phyloP scores from a whole-genome alignment of 192 early-diverging fungal genomes.

The Backusella luteola region DNA sequence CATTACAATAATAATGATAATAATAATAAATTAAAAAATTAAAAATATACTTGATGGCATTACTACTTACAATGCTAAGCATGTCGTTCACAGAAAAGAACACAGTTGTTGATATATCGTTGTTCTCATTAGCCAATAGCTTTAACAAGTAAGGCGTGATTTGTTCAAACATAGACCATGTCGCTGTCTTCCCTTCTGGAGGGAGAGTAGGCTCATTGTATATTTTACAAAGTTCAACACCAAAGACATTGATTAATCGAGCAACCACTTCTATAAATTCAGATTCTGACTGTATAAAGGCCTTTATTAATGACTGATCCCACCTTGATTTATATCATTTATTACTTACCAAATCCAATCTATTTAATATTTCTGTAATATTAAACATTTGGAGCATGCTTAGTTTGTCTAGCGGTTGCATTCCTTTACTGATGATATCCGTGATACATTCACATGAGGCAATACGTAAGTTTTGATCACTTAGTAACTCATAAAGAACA shows the following conservation, averaged over 20 bases:
- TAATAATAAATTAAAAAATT: neutral
- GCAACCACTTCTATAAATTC: slow-evolving; percentile 71
- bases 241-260: slow-evolving; percentile 69
- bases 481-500: slow-evolving; percentile 75
- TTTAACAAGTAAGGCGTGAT: slow-evolving; percentile 78
- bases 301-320: neutral
- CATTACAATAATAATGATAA: neutral
- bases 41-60: neutral
- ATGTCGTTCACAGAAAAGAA: slow-evolving; percentile 77
- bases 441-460: slow-evolving; percentile 81
- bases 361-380: slow-evolving; percentile 47
- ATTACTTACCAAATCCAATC: slow-evolving; percentile 44
- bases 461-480: slow-evolving; percentile 57
- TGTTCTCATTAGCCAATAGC: slow-evolving; percentile 77
- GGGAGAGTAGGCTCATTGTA: slow-evolving; percentile 50
- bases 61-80: slow-evolving; percentile 63
- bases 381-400: slow-evolving; percentile 77
- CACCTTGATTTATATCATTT: neutral
- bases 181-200: slow-evolving; percentile 42
- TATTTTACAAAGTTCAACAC: slow-evolving; percentile 66
- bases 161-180: slow-evolving; percentile 69
- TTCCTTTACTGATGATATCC: slow-evolving; percentile 87
- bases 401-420: slow-evolving; percentile 88
- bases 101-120: slow-evolving; percentile 78
- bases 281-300: slow-evolving; percentile 40